phyloP scores from a whole-genome alignment of 2,329 filamentous ascomycete genomes.

The Diplodia corticola region DNA sequence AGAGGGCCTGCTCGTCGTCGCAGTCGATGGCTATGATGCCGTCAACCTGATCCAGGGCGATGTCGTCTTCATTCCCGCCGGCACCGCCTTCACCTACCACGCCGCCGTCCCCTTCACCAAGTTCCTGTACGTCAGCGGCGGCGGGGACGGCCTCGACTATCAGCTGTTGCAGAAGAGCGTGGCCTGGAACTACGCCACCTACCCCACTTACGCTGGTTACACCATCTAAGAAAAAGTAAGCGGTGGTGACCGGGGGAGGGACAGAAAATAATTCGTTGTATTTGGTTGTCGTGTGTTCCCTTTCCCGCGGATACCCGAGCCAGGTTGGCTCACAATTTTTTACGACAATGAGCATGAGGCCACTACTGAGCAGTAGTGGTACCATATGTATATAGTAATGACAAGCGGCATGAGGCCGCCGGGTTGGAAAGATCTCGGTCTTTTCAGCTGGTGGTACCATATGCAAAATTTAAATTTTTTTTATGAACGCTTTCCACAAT shows the following conservation, averaged over 20 bases:
- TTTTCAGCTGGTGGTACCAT: background rate
- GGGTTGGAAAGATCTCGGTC: background rate
- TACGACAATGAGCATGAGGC: constrained; percentile 17
- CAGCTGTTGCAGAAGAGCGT: constrained; percentile 26
- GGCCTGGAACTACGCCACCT: constrained; percentile 27
- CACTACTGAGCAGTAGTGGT: background rate
- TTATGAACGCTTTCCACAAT: background rate
- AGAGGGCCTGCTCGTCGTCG: constrained; percentile 40
- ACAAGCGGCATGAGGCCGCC: constrained; percentile 3
- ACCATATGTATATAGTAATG: constrained; percentile 12
- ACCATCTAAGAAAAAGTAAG: constrained; percentile 4
- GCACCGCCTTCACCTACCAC: constrained; percentile 39
- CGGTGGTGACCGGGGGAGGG: too few relatives aligned
- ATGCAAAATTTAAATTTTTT: too few relatives aligned
- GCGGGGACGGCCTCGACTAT: constrained; percentile 28
- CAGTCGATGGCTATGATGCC: constrained; percentile 34
- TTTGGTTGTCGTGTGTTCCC: constrained; percentile 4
- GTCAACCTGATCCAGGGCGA: constrained; percentile 40
- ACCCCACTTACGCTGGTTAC: constrained; percentile 23
- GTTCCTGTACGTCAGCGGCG: constrained; percentile 30
- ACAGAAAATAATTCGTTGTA: background rate
- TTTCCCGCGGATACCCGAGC: constrained; percentile 8
- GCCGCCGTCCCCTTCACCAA: constrained; percentile 29
- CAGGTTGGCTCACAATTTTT: background rate
- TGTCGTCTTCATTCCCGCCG: constrained; percentile 42